These are phyloP conservation scores for Trypanosoma caninum DNA, from an alignment of 208 protist species.

Conservation along the genomic window DNA sequence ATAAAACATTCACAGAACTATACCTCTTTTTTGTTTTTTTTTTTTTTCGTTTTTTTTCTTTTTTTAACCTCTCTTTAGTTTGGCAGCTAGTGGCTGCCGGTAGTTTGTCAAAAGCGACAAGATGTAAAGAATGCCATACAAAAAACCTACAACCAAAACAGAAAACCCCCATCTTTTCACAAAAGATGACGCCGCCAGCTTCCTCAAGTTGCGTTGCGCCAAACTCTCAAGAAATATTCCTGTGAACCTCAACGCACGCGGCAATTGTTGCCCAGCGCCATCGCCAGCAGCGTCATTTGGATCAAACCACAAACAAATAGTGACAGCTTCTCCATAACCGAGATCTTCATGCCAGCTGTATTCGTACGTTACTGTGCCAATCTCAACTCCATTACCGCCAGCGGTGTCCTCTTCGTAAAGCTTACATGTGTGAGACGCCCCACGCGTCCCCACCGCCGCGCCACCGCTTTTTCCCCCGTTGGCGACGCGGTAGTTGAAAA, in stretches of 20 bases:
- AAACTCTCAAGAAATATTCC: constrained; percentile 30
- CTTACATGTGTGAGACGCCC: neutral
- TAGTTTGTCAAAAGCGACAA: constrained; percentile 10
- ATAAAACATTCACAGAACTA: too few species aligned
- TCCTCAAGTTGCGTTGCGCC: constrained; percentile 3
- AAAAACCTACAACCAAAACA: constrained; percentile 23
- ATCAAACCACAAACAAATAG: constrained; percentile 12
- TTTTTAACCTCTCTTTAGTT: constrained; percentile 4
- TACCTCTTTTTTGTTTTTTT: neutral
- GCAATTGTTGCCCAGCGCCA: constrained; percentile 7
- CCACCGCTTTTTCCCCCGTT: neutral
- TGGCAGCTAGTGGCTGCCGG: neutral
- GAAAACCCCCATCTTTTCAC: constrained; percentile 43
- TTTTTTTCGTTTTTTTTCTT: neutral
- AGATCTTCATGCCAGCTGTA: neutral
- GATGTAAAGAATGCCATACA: constrained; percentile 34
- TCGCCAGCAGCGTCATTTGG: neutral
- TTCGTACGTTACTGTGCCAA: constrained; percentile 11
- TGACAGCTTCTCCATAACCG: neutral
- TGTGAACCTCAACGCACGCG: constrained; percentile 26
- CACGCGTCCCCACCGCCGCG: neutral
- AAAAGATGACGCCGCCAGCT: constrained; percentile 24
- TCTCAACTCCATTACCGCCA: neutral
- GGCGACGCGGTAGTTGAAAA: constrained; percentile 20
- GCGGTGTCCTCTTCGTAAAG: constrained; percentile 11